Conservation (phyloP, 2,329 filamentous ascomycete species). For the Metarhizium humberi region DNA sequence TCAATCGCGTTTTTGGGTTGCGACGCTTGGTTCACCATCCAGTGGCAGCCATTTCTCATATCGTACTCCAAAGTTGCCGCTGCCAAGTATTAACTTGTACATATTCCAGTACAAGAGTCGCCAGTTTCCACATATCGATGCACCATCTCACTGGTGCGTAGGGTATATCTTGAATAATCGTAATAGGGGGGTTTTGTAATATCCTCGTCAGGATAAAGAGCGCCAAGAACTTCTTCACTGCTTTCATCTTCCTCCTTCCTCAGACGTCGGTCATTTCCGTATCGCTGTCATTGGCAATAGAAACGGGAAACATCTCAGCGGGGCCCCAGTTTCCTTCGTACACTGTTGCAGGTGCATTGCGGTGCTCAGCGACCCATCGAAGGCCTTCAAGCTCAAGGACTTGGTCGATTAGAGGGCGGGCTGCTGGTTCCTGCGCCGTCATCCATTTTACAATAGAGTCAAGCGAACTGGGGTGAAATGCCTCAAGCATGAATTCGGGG, state of each 20-base stretch:
- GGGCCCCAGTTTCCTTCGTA: slow-evolving; percentile 96
- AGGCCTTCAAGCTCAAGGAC: slow-evolving; percentile 66
- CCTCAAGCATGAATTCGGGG: slow-evolving; percentile 82
- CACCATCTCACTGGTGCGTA: slow-evolving; percentile 5
- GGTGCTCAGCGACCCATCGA: slow-evolving; percentile 67
- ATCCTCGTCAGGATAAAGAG: neutral
- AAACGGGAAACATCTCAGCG: slow-evolving; percentile 37
- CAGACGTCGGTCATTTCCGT: slow-evolving; percentile 53
- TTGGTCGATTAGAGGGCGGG: slow-evolving; percentile 66
- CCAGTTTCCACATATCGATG: slow-evolving; percentile 10
- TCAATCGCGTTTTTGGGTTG: neutral
- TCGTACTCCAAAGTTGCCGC: no score
- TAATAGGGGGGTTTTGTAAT: neutral
- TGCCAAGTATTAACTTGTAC: slow-evolving; percentile 11
- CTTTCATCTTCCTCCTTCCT: slow-evolving; percentile 12
- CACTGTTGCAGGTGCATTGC: slow-evolving; percentile 82
- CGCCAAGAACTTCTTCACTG: neutral
- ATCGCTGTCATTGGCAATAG: slow-evolving; percentile 31
- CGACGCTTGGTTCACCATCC: neutral
- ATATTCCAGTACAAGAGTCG: slow-evolving; percentile 15
- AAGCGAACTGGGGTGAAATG: slow-evolving; percentile 61
- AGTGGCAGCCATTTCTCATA: neutral
- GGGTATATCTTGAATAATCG: slow-evolving; percentile 5
- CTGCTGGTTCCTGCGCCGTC: slow-evolving; percentile 65
- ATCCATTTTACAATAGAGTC: slow-evolving; percentile 82